Conservation (phyloP, 768 basidiomycete genomes). For the Boletus insuetus region DNA sequence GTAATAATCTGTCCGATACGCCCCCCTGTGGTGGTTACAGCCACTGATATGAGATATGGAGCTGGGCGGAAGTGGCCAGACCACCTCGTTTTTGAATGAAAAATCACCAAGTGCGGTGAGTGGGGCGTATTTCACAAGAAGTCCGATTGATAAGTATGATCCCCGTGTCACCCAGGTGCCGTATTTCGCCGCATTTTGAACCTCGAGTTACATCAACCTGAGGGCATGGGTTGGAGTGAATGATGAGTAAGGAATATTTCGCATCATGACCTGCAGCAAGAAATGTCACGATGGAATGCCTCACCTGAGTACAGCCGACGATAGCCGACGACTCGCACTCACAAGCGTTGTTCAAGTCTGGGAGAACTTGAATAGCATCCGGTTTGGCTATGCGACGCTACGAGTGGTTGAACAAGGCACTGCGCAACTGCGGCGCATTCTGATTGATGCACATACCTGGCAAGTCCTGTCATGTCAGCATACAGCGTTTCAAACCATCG, state of each 20-base stretch:
- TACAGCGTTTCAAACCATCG: conserved; percentile 20
- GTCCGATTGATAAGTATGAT: conserved; percentile 23
- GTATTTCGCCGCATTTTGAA: conserved; percentile 13
- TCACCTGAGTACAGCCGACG: not conserved
- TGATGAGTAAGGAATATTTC: not conserved
- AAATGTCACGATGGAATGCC: not conserved
- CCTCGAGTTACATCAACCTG: conserved; percentile 12
- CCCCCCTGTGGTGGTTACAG: conserved; percentile 2
- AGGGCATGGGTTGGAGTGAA: not conserved
- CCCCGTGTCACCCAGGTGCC: conserved; percentile 16
- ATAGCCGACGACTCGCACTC: not conserved
- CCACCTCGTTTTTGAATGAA: conserved; percentile 22
- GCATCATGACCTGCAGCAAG: not conserved
- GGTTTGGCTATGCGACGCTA: not conserved
- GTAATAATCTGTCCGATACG: conserved; percentile 5
- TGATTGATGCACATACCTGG: not conserved
- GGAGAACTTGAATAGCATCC: not conserved
- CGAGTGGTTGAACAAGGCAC: not conserved
- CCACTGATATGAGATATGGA: conserved; percentile 16
- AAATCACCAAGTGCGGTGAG: conserved; percentile 21
- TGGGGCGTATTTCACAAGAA: conserved; percentile 13
- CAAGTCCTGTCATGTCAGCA: conserved; percentile 14
- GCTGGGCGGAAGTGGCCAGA: conserved; percentile 6
- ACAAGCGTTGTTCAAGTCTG: not conserved
- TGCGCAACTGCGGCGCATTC: not conserved